These are phyloP conservation scores for Corymbia maculata DNA, from an alignment of 345 rosid genomes.

Conservation along the genomic window DNA sequence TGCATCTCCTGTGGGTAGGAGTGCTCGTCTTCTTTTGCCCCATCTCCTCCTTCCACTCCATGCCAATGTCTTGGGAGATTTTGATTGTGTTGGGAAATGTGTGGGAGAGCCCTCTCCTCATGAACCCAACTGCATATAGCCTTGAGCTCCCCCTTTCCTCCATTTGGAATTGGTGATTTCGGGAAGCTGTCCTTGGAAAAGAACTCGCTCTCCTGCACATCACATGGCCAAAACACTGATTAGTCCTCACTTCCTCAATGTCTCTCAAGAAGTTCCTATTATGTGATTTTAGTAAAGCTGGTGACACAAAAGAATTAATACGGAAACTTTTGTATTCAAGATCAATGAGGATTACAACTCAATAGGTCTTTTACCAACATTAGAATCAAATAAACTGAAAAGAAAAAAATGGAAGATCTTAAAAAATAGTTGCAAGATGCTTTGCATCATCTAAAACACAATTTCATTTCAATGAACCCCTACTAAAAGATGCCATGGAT, in stretches of 20 bases:
- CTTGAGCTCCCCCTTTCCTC: conserved; percentile 86
- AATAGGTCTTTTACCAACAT: too few relatives aligned
- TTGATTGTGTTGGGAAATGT: conserved; percentile 62
- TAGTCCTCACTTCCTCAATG: neutral
- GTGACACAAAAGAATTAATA: too few relatives aligned
- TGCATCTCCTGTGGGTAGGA: conserved; percentile 73
- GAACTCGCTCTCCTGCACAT: conserved; percentile 59
- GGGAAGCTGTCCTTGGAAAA: conserved; percentile 68
- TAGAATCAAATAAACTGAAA: too few relatives aligned
- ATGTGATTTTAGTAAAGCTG: too few relatives aligned
- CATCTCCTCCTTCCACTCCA: conserved; percentile 61
- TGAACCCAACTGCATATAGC: conserved; percentile 91
- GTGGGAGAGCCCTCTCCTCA: conserved; percentile 80
- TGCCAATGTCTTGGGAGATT: conserved; percentile 66
- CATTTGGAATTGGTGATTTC: conserved; percentile 64
- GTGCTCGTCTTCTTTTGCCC: conserved; percentile 53
- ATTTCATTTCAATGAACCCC: too few relatives aligned
- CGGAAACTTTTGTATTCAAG: too few relatives aligned
- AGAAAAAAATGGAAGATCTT: too few relatives aligned
- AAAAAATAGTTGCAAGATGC: too few relatives aligned
- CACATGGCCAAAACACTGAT: neutral
- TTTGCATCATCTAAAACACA: too few relatives aligned
- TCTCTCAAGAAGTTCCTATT: neutral
- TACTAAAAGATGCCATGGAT: too few relatives aligned
- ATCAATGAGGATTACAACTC: too few relatives aligned